Percentiles rank a stretch among this genome's conserved stretches.
Evolutionary conservation across 164 flowering plant genomes (phyloP).

Genomic region (Tetracentron sinense): DNA sequence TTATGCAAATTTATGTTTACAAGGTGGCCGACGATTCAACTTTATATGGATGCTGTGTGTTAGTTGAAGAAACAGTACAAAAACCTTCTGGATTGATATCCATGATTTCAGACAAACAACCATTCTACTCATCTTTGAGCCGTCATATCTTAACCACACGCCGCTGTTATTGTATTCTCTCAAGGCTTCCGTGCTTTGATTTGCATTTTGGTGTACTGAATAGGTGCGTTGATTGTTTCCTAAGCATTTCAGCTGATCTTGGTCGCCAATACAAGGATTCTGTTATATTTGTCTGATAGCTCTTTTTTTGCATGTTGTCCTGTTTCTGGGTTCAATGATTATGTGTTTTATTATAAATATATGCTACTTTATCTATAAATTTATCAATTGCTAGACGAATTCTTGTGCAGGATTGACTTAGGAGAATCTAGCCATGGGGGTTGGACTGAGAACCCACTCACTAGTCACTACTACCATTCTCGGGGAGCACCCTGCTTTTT

Average conservation of each 20-base stretch:
- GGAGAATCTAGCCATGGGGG: neutral
- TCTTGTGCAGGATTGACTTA: neutral
- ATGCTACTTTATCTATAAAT: neutral
- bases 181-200: slow-evolving; percentile 93
- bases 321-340: slow-evolving; percentile 3
- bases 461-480: neutral
- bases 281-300: neutral
- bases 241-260: neutral
- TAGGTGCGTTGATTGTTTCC: slow-evolving; percentile 42
- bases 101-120: slow-evolving; percentile 52
- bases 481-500: neutral
- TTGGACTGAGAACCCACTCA: neutral
- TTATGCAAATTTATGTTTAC: slow-evolving; percentile 7
- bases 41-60: slow-evolving; percentile 90
- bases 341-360: neutral
- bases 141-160: slow-evolving; percentile 79
- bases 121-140: slow-evolving; percentile 39
- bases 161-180: slow-evolving; percentile 95
- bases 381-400: neutral
- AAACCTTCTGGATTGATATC: slow-evolving; percentile 88
- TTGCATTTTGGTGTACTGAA: slow-evolving; percentile 89
- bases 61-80: slow-evolving; percentile 87
- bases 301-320: neutral
- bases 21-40: slow-evolving; percentile 98
- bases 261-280: neutral